Conservation (phyloP, 2,329 filamentous ascomycete species). For the Biscogniauxia sp. region DNA sequence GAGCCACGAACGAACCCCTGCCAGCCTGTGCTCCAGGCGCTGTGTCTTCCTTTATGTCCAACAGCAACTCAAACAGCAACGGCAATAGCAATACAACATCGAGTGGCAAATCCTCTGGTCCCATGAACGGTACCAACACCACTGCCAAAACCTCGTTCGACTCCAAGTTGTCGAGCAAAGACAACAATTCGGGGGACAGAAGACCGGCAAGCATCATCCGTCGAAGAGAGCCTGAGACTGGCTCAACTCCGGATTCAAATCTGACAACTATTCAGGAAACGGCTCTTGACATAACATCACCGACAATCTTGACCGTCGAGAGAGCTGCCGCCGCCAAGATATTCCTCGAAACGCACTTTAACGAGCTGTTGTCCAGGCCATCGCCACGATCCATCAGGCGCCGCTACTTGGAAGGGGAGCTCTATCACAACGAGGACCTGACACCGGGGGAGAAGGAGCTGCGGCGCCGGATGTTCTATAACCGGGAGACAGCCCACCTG, state of each 20-base stretch:
- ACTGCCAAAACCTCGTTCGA: conserved; percentile 40
- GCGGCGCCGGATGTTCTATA: conserved; percentile 57
- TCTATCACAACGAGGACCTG: conserved; percentile 55
- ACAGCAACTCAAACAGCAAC: conserved; percentile 21
- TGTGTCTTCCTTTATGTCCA: conserved; percentile 18
- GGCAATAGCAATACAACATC: conserved; percentile 30
- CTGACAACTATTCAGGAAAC: conserved; percentile 35
- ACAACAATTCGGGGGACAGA: conserved; percentile 30
- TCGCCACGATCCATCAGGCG: conserved; percentile 61
- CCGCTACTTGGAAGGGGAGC: conserved; percentile 59
- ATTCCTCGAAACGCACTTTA: conserved; percentile 81
- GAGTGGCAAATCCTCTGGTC: conserved; percentile 28
- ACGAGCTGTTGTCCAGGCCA: conserved; percentile 58
- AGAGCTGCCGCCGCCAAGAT: conserved; percentile 77
- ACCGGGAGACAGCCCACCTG: conserved; percentile 70
- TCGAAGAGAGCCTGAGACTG: conserved; percentile 23
- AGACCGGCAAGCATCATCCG: conserved; percentile 28
- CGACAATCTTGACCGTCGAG: conserved; percentile 65
- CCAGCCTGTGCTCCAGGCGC: conserved; percentile 23
- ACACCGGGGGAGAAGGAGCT: conserved; percentile 53
- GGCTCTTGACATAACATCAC: conserved; percentile 25
- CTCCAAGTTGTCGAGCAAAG: conserved; percentile 38
- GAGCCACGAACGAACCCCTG: conserved; percentile 21
- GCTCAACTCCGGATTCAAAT: conserved; percentile 25
- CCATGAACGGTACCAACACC: conserved; percentile 27